These are phyloP conservation scores for Lachnellula suecica DNA, from an alignment of 2,329 filamentous ascomycete species.

Conservation along the genomic window DNA sequence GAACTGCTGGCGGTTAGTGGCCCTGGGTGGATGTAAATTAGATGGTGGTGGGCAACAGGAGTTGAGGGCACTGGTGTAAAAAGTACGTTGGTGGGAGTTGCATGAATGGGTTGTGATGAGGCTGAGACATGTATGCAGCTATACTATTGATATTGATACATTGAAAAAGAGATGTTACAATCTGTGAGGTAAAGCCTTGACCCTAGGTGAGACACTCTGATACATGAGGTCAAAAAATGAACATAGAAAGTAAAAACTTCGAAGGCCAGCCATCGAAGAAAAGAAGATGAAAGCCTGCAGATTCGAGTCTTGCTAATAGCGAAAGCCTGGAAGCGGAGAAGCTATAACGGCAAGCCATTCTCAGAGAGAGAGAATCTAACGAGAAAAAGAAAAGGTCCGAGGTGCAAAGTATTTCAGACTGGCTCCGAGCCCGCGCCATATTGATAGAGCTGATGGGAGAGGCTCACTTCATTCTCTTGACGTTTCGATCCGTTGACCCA, in stretches of 20 bases:
- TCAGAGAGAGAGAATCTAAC: too few relatives aligned
- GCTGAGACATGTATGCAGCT: too few relatives aligned
- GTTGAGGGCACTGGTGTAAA: too few relatives aligned
- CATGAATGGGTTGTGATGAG: neutral
- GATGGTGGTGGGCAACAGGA: too few relatives aligned
- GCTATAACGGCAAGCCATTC: too few relatives aligned
- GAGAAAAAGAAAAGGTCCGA: too few relatives aligned
- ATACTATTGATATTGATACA: too few relatives aligned
- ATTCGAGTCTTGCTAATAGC: neutral
- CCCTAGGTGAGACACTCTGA: neutral
- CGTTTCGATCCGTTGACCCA: slow-evolving; percentile 22
- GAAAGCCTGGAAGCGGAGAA: too few relatives aligned
- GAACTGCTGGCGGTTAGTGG: neutral
- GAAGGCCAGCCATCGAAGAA: neutral
- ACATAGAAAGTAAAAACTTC: neutral
- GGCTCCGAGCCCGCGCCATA: too few relatives aligned
- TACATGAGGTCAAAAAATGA: neutral
- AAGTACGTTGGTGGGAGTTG: neutral
- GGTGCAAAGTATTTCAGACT: too few relatives aligned
- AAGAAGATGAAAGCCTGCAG: neutral
- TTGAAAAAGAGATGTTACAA: neutral
- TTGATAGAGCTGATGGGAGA: too few relatives aligned
- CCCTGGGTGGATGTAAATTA: neutral
- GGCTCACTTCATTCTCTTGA: slow-evolving; percentile 31
- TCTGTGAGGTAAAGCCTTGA: neutral